Base-by-base conservation (phyloP, 306 rosid species). In the Dryas octopetala region DNA sequence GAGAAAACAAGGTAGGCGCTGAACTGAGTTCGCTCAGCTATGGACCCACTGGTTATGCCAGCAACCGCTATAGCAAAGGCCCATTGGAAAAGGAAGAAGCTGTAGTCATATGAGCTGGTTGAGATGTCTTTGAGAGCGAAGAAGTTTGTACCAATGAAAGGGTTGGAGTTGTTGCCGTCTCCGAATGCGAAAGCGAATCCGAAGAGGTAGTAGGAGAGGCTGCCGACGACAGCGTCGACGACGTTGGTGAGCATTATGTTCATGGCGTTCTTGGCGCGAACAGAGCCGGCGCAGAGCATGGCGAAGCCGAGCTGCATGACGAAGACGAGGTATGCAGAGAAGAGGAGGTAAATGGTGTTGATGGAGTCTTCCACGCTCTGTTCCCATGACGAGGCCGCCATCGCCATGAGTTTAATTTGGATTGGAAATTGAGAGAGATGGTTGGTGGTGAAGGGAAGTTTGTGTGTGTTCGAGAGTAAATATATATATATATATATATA, bases 271-370 rank as follows among this genome's bases (percentile, higher is more conserved):
- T 90, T 92, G 79, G 97, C 96, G 10, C 92, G 84, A 13, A 90
- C 96, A 0, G 96, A 92, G 46, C 96, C 97, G 0, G 97, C 93
- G 62, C 93, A 92, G 66, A 90, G 88, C 97, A 92, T 88, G 46
- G 96, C 96, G 51, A 92, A 92, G 47, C 97, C 94, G 41, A 88
- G 81, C 67, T 92, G 96, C 96, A 88, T 92, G 4, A 83, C 82
- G 60, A 92, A 90, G 68, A 88, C 96, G 0, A 92, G 90, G 86
- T 92, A 88, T 2, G 97, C 92, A 0, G 93, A 91, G 83, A 89
- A 90, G 49, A 88, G 90, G 44, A 88, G 96, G 83, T 85, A 92
- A n/a, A 90, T 76, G 61, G 91, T 66, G 83, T 90, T 90, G 78
- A 90, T 90, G 71, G 93, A 89, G 77, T 73, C 7, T 0, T 86